phyloP scores from a whole-genome alignment of 2,329 filamentous ascomycete genomes.

The Alternaria sp. region DNA sequence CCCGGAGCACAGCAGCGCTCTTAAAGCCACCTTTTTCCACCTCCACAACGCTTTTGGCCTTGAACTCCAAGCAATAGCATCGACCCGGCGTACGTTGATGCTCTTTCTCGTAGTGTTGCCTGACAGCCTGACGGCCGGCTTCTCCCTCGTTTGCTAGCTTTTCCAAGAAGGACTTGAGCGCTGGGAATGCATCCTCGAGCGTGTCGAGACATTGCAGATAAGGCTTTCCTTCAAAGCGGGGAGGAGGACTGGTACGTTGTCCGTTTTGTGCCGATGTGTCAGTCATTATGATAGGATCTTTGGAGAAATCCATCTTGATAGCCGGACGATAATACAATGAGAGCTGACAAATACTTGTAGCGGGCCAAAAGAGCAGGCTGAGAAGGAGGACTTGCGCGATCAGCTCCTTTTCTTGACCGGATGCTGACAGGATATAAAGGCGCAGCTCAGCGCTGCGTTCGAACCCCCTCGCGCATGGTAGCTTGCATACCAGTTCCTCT shows the following conservation, averaged over 20 bases:
- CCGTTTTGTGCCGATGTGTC: neutral
- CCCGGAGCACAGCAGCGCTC: neutral
- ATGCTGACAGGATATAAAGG: neutral
- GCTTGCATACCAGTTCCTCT: neutral
- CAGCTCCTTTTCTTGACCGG: neutral
- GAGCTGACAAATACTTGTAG: neutral
- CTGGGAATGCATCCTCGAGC: neutral
- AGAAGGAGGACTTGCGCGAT: neutral
- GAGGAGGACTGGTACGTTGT: no score
- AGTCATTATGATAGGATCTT: neutral
- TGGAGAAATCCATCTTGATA: neutral
- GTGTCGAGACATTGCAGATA: slow-evolving; percentile 1
- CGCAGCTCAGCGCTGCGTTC: neutral
- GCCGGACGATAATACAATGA: neutral
- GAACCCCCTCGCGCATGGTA: neutral
- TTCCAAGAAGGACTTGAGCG: slow-evolving; percentile 5
- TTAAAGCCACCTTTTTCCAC: neutral
- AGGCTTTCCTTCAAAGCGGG: neutral
- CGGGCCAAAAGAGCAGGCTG: neutral
- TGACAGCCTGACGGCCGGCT: neutral
- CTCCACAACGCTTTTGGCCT: neutral
- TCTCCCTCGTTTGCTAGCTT: slow-evolving; percentile 3
- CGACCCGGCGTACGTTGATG: neutral
- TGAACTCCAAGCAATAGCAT: neutral
- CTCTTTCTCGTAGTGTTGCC: neutral